Base-by-base conservation (phyloP, 192 early-diverging fungal species). In the Umbelopsis sp. region DNA sequence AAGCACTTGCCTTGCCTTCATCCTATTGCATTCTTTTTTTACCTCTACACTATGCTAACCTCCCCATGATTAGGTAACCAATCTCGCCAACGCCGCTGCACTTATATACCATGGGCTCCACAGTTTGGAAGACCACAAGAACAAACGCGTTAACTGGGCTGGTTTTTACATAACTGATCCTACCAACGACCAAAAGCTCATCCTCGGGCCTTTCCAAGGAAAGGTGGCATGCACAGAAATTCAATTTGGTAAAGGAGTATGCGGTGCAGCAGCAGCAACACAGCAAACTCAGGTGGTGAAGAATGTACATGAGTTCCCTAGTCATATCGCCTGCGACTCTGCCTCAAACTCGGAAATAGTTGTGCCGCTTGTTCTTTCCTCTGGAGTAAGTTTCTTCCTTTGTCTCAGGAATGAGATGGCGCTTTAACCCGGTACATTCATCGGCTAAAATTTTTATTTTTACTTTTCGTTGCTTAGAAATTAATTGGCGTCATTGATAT, bases 301-400 rank as follows among this genome's bases (percentile, higher is more conserved):
- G 43, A 89, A 98, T 70, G 95, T 96, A 34, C 91, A 94, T 74
- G 80, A 83, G 24, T 96, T 94, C 69, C 86, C 88, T 4, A 93
- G 92, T 34, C 95, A 98, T 80, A 98, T 98, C 77, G 92, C 95
- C 0, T 98, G 96, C 71, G 96, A 98, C 78, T 82, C 92, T 20
- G 90, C 88, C 7, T 90, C 90, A 16, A 83, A 90, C 67, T 93
- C 91, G 65, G 96, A 98, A 78, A 87, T 96, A 67, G 96, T 96
- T 1, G 87, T 97, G 50, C 96, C 96, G 29, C 68, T 95, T 41
- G 82, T 62, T 32, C 20, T 45, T 50, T 4, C 21, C 6, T 74
- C 67, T 65, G 70, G 45, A 21, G 74, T 71, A 50, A 45, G 59
- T 66, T 45, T 21, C 24, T 44, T 22, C 2, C 47, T 51, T 6